Evolutionary conservation across 129 eudicot species (phyloP).

Genomic region (Glebionis coronaria): DNA sequence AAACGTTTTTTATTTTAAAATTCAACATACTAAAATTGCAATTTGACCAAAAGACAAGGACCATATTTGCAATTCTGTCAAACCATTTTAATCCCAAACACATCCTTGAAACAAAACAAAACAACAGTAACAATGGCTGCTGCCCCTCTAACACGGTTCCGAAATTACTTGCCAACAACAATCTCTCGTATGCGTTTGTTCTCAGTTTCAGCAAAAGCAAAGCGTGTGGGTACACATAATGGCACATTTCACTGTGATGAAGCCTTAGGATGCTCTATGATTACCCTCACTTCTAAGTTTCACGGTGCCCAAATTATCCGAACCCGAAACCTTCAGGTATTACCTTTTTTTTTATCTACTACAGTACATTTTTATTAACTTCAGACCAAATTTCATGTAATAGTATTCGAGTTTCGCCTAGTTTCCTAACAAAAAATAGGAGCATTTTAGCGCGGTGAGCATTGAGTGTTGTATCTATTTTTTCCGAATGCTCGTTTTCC

Average conservation of each 20-base stretch:
- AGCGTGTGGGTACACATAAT: constrained; percentile 85
- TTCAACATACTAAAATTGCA: too few relatives aligned
- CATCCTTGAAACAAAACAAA: too few relatives aligned
- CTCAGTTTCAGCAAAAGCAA: constrained; percentile 29
- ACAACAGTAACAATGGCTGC: constrained; percentile 26
- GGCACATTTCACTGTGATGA: constrained; percentile 99
- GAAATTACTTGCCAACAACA: constrained; percentile 23
- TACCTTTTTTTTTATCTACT: not conserved
- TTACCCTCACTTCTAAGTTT: constrained; percentile 65
- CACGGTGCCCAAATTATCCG: constrained; percentile 61
- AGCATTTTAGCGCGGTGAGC: too few relatives aligned
- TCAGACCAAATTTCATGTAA: too few relatives aligned
- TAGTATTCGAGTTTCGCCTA: too few relatives aligned
- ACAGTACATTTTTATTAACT: not conserved
- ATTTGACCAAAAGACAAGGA: too few relatives aligned
- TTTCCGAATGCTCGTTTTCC: too few relatives aligned
- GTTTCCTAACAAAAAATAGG: too few relatives aligned
- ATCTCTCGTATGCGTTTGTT: constrained; percentile 17
- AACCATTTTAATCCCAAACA: not conserved
- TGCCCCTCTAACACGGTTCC: constrained; percentile 16
- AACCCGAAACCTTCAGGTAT: constrained; percentile 69
- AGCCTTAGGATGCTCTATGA: constrained; percentile 93
- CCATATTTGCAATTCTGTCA: too few relatives aligned
- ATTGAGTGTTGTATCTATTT: too few relatives aligned
- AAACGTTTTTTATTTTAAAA: too few relatives aligned